These are phyloP conservation scores for Cercophora scortea DNA, from an alignment of 495 filamentous ascomycete genomes.

Conservation along the genomic window DNA sequence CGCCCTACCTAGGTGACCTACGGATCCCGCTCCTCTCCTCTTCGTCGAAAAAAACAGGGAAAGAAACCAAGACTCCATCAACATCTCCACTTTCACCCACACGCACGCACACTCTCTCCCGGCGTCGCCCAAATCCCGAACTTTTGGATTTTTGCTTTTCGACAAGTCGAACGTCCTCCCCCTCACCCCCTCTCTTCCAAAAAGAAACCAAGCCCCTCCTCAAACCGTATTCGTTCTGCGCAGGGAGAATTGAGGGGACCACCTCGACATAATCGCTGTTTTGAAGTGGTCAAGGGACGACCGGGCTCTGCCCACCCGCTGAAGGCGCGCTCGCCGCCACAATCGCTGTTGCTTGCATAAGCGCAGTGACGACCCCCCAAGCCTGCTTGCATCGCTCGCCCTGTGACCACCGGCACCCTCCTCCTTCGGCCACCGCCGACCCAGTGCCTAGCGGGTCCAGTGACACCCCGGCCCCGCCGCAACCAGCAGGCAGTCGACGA, in stretches of 20 bases:
- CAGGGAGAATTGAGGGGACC: slow-evolving; percentile 2
- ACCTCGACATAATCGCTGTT: slow-evolving; percentile 16
- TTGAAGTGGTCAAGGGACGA: slow-evolving; percentile 16
- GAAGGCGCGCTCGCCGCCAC: slow-evolving; percentile 26
- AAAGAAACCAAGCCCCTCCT: neutral
- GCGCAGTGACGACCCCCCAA: slow-evolving; percentile 18
- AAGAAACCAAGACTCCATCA: neutral
- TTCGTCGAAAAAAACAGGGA: neutral
- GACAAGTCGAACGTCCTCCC: neutral
- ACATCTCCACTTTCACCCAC: neutral
- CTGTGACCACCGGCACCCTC: neutral
- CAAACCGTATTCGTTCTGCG: neutral
- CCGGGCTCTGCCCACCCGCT: slow-evolving; percentile 20
- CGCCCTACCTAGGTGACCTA: neutral
- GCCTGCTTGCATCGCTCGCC: slow-evolving; percentile 13
- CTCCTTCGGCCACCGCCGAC: neutral
- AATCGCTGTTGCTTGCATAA: slow-evolving; percentile 26
- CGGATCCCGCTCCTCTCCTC: neutral
- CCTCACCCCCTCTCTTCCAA: neutral
- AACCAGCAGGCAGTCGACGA: too few species aligned
- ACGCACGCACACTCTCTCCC: neutral
- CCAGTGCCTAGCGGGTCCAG: neutral
- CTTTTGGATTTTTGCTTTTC: neutral
- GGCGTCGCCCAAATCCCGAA: neutral
- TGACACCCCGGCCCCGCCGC: too few species aligned